Conservation (phyloP, 768 basidiomycete genomes). For the Hericium alpestre region DNA sequence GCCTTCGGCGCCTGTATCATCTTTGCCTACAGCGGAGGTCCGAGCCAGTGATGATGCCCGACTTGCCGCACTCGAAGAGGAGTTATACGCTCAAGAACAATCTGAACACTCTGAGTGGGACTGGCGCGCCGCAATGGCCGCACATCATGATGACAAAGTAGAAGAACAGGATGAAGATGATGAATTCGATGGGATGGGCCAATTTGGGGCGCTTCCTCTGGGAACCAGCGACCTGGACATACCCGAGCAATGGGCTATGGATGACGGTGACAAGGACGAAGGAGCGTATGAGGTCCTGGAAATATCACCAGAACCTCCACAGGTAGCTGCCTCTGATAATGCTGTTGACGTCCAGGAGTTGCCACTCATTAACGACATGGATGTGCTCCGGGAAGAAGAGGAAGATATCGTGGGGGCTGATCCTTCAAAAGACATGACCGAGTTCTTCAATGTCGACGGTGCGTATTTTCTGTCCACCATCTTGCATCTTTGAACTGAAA, state of each 20-base stretch:
- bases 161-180: constrained; percentile 3
- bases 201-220: constrained; percentile 3
- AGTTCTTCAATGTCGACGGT: background rate
- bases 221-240: constrained; percentile 13
- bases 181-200: constrained; percentile 4
- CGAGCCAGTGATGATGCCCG: background rate
- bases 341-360: background rate
- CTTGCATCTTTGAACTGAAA: no score
- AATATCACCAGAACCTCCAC: background rate
- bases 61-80: background rate
- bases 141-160: background rate
- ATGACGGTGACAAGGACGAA: constrained; percentile 1
- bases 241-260: constrained; percentile 3
- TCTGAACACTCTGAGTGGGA: background rate
- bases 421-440: background rate
- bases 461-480: no score
- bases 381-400: background rate
- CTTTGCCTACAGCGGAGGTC: background rate
- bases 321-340: background rate
- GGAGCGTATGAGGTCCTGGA: constrained; percentile 6
- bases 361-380: background rate
- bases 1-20: background rate
- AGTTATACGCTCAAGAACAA: background rate
- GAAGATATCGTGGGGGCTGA: background rate
- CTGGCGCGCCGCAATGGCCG: background rate